These are phyloP conservation scores for Botrytis paeoniae DNA, from an alignment of 2,329 filamentous ascomycete species.

Conservation along the genomic window DNA sequence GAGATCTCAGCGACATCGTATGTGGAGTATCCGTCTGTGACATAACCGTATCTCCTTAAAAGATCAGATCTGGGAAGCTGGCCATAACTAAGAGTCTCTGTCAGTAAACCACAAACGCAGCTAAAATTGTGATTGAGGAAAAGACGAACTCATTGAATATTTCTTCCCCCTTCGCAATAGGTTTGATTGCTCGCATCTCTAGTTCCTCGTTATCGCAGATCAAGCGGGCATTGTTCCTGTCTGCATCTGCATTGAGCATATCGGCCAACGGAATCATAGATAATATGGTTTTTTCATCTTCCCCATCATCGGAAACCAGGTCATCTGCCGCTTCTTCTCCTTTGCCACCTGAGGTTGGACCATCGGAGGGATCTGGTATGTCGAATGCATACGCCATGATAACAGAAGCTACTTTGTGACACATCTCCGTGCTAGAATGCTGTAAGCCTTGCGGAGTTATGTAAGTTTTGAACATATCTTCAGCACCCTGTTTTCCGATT, in stretches of 20 bases:
- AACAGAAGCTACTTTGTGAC: conserved; percentile 63
- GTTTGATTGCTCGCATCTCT: conserved; percentile 61
- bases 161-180: conserved; percentile 56
- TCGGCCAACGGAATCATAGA: conserved; percentile 71
- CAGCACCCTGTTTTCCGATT: conserved; percentile 59
- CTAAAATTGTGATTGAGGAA: background rate
- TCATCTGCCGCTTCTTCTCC: conserved; percentile 47
- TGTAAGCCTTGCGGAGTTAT: conserved; percentile 52
- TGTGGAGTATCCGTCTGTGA: conserved; percentile 59
- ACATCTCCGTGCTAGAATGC: conserved; percentile 44
- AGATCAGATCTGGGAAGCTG: conserved; percentile 64
- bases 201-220: conserved; percentile 42
- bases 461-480: conserved; percentile 53
- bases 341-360: conserved; percentile 45
- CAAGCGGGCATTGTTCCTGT: conserved; percentile 58
- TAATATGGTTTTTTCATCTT: conserved; percentile 48
- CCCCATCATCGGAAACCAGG: conserved; percentile 46
- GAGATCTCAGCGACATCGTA: conserved; percentile 66
- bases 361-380: conserved; percentile 41
- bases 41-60: conserved; percentile 65
- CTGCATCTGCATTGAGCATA: conserved; percentile 66
- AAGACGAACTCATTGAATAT: conserved; percentile 58
- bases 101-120: background rate
- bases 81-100: conserved; percentile 48
- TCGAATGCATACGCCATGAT: conserved; percentile 76